Conservation (phyloP, 768 basidiomycete species). For the Hypsizygus marmoreus region DNA sequence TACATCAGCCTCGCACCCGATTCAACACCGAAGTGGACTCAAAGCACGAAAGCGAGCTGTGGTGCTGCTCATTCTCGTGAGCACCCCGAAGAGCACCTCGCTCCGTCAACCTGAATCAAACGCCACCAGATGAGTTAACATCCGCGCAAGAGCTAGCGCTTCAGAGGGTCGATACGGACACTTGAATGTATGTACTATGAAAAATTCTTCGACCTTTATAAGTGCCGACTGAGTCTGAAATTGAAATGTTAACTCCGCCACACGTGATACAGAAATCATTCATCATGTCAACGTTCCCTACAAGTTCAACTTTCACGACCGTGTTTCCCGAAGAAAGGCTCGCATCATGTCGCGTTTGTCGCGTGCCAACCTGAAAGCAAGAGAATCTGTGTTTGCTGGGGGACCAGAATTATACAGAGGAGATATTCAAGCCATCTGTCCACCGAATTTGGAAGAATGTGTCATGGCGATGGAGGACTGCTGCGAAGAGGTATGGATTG, state of each 20-base stretch:
- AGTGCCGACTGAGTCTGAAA: slow-evolving; percentile 31
- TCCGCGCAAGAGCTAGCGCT: slow-evolving; percentile 54
- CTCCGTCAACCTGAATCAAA: slow-evolving; percentile 75
- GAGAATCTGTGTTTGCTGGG: slow-evolving; percentile 75
- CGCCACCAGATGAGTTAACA: slow-evolving; percentile 60
- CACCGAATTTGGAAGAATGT: slow-evolving; percentile 73
- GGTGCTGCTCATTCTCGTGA: slow-evolving; percentile 40
- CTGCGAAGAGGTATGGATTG: slow-evolving; percentile 65
- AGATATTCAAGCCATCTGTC: slow-evolving; percentile 66
- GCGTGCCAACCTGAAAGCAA: slow-evolving; percentile 52
- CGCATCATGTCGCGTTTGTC: slow-evolving; percentile 49
- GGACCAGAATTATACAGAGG: slow-evolving; percentile 65
- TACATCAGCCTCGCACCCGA: slow-evolving; percentile 44
- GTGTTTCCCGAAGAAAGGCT: neutral
- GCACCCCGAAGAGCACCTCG: slow-evolving; percentile 54
- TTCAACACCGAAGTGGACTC: slow-evolving; percentile 62
- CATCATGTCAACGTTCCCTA: neutral
- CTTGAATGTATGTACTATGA: slow-evolving; percentile 39
- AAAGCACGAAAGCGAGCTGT: slow-evolving; percentile 29
- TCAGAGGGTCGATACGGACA: slow-evolving; percentile 72
- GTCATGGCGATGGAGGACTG: slow-evolving; percentile 80
- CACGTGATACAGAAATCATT: slow-evolving; percentile 15
- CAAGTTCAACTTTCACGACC: neutral
- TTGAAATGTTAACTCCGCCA: slow-evolving; percentile 1
- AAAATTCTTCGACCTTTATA: slow-evolving; percentile 28